A percentile compares a stretch with the other conserved stretches of the same genome.
Evolutionary conservation across 148 eudicot genomes (phyloP).

Genomic region (Spergularia bocconei): DNA sequence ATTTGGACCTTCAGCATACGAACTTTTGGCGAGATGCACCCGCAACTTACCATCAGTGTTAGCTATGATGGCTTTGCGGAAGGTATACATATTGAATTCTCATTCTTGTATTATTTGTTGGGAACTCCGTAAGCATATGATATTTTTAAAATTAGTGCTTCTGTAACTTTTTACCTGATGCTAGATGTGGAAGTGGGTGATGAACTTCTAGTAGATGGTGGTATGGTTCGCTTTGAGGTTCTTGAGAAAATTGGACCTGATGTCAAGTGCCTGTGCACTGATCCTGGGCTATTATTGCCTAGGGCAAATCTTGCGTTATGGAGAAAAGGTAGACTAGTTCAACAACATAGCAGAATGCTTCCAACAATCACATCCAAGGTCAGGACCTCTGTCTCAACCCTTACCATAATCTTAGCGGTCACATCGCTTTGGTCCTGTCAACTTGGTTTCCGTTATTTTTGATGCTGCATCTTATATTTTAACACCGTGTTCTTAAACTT

Average conservation of each 20-base stretch:
- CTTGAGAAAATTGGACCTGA: slow-evolving; percentile 66
- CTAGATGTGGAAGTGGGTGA: slow-evolving; percentile 70
- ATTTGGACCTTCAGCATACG: slow-evolving; percentile 71
- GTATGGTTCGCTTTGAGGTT: slow-evolving; percentile 82
- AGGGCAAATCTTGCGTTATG: slow-evolving; percentile 78
- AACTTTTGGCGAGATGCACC: slow-evolving; percentile 49
- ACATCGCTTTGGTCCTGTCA: background rate
- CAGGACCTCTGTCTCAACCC: slow-evolving; percentile 1
- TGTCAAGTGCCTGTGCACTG: slow-evolving; percentile 67
- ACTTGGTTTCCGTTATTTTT: background rate
- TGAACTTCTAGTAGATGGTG: slow-evolving; percentile 79
- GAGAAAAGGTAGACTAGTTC: slow-evolving; percentile 74
- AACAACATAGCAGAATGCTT: slow-evolving; percentile 49
- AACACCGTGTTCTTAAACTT: background rate
- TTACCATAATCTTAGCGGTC: background rate
- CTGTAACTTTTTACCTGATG: background rate
- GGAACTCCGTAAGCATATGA: background rate
- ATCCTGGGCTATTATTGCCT: slow-evolving; percentile 72
- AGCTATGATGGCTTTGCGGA: slow-evolving; percentile 72
- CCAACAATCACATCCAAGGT: slow-evolving; percentile 81
- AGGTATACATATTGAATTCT: slow-evolving; percentile 37
- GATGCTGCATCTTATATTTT: background rate
- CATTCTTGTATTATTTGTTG: background rate
- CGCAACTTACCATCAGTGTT: slow-evolving; percentile 56
- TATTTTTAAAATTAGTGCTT: background rate